Conservation (phyloP, 176 grass and related monocot genomes). For the Areca catechu region DNA sequence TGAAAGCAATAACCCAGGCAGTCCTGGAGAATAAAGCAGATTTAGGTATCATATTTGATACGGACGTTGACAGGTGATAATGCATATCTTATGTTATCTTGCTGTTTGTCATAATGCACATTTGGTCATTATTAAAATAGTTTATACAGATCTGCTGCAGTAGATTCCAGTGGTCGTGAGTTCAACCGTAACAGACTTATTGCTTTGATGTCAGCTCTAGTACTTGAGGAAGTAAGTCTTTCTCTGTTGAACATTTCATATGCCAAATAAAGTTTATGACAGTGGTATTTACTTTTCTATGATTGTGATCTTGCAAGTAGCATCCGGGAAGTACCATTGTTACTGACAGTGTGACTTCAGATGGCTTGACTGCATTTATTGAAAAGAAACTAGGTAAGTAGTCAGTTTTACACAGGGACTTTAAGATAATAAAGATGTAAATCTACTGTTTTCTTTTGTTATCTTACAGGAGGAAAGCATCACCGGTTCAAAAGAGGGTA, state of each 20-base stretch:
- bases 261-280: neutral
- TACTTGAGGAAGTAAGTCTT: constrained; percentile 77
- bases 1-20: constrained; percentile 87
- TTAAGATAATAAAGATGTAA: neutral
- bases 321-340: constrained; percentile 83
- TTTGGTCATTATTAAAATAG: neutral
- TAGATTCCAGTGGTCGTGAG: constrained; percentile 71
- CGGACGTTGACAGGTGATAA: constrained; percentile 87
- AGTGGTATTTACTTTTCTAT: constrained; percentile 6
- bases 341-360: constrained; percentile 94
- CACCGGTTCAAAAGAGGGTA: constrained; percentile 91
- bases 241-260: neutral
- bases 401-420: too few species aligned
- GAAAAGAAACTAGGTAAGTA: constrained; percentile 87
- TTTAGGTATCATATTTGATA: constrained; percentile 99
- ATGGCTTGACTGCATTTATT: constrained; percentile 90
- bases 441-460: constrained; percentile 18
- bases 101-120: neutral
- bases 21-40: constrained; percentile 85
- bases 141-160: constrained; percentile 81
- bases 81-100: neutral
- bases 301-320: constrained; percentile 37
- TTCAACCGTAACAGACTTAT: constrained; percentile 80
- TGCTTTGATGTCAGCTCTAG: constrained; percentile 94
- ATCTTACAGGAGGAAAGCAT: constrained; percentile 80